phyloP scores from a whole-genome alignment of 352 stramenopile genomes.

The Aphanomyces cochlioides region DNA sequence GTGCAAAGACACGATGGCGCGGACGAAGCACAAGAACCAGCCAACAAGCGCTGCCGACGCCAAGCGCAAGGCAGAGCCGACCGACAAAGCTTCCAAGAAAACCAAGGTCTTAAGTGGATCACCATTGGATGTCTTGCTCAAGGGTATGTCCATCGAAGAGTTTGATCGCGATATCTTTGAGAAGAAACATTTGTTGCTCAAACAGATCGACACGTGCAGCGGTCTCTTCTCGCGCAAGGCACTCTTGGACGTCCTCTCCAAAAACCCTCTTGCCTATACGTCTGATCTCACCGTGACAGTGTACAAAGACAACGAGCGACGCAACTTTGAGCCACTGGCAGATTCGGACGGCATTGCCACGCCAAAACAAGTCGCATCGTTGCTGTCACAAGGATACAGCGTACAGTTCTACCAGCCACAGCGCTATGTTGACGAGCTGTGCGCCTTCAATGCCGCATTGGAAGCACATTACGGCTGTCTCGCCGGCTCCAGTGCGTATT shows the following conservation, averaged over 20 bases:
- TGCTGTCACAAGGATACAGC: constrained; percentile 71
- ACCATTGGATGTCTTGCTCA: constrained; percentile 48
- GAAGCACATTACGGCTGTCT: constrained; percentile 73
- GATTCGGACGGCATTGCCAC: constrained; percentile 8
- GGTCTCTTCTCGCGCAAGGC: constrained; percentile 65
- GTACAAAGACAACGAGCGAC: constrained; percentile 60
- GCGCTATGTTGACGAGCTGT: constrained; percentile 73
- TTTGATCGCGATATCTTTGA: constrained; percentile 80
- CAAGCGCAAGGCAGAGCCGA: too few species aligned
- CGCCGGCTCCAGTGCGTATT: constrained; percentile 70
- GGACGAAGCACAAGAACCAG: too few species aligned
- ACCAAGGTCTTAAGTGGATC: background rate
- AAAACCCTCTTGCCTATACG: constrained; percentile 52
- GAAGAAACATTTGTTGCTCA: constrained; percentile 66
- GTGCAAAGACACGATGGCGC: too few species aligned
- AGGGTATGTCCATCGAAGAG: constrained; percentile 52
- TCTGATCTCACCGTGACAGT: constrained; percentile 73
- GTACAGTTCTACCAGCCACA: constrained; percentile 88
- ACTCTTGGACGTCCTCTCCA: constrained; percentile 51
- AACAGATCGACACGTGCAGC: constrained; percentile 23
- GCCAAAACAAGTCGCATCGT: constrained; percentile 50
- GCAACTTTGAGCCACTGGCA: constrained; percentile 45
- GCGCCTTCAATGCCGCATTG: constrained; percentile 70
- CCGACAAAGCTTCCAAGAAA: too few species aligned
- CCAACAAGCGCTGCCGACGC: too few species aligned